phyloP scores from a whole-genome alignment of 2,329 filamentous ascomycete genomes.

The Davidsoniella virescens region DNA sequence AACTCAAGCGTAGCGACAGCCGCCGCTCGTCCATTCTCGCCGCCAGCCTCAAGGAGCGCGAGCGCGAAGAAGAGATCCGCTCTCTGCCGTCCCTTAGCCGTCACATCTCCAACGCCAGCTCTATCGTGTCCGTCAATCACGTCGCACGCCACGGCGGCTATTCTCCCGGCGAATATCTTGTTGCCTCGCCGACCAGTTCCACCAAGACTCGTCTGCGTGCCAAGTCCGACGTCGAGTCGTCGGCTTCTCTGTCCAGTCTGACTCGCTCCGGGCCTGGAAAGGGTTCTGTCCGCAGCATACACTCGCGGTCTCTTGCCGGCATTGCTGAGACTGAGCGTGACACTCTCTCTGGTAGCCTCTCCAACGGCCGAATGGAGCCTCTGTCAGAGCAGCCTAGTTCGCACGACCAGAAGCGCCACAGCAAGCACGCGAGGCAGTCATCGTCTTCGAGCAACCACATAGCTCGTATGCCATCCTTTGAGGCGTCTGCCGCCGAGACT shows the following conservation, averaged over 20 bases:
- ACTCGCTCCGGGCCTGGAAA: constrained; percentile 39
- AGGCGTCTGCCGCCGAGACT: constrained; percentile 7
- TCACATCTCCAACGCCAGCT: constrained; percentile 34
- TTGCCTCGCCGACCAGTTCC: constrained; percentile 51
- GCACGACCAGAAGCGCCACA: background rate
- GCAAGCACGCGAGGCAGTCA: background rate
- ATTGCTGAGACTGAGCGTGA: constrained; percentile 40
- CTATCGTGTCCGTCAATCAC: constrained; percentile 54
- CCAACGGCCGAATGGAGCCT: constrained; percentile 8
- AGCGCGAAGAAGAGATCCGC: constrained; percentile 6
- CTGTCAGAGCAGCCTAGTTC: constrained; percentile 6
- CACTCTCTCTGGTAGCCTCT: background rate
- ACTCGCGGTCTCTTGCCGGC: constrained; percentile 36
- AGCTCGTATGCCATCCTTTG: constrained; percentile 5
- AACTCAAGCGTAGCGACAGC: constrained; percentile 55
- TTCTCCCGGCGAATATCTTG: constrained; percentile 45
- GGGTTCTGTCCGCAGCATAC: constrained; percentile 33
- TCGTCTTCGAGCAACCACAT: background rate
- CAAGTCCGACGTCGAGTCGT: constrained; percentile 26
- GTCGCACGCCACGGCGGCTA: constrained; percentile 51
- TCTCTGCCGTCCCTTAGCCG: constrained; percentile 21
- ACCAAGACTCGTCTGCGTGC: constrained; percentile 30
- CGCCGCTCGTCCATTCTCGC: constrained; percentile 46
- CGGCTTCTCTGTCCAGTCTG: constrained; percentile 19
- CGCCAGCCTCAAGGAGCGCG: constrained; percentile 23